Base-by-base conservation (phyloP, 306 rosid species). In the Ormosia emarginata region DNA sequence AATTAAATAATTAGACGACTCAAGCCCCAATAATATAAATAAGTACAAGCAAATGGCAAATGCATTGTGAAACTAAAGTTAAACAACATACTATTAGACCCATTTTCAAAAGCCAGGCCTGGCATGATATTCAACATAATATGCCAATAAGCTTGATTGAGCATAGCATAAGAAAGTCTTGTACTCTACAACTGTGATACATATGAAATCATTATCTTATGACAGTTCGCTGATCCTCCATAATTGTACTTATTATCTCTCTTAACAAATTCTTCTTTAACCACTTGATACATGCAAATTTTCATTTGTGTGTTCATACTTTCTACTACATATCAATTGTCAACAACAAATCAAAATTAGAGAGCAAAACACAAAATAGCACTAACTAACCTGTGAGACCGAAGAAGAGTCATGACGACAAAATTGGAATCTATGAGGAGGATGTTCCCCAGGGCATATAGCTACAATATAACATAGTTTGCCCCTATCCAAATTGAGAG, bases 401-500 rank as follows among this genome's bases (percentile, higher is more conserved):
- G 93, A 55, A 95, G 98, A n/a, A 95, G 94, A 70, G 99, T 95
- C 92, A 95, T 56, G 82, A 95, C 99, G 71, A 86, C 92, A 78
- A 93, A 92, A 41, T 75, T 90, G 61, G 93, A 90, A 87, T 93
- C 98, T 10, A 94, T 82, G 41, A 95, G 98, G 61, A 95, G 78
- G 88, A 95, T 91, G 79, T 93, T 95, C 62, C 99, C 99, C 78
- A 93, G 99, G 32, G 99, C 97, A 81, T 87, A 95, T 5, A 95
- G 85, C 94, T 95, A 98, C 90, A 95, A 80, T 82, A 95, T 93
- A 84, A 95, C 90, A 87, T 92, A 95, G 83, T 84, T 88, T 24
- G 99, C 82, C 98, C 98, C 18, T 92, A 75, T 81, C 98, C 99
- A 89, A 93, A 95, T 89, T 95, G 99, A 79, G 92, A 95, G 90